These are phyloP conservation scores for Hemerocallis citrina DNA, from an alignment of 106 monocot genomes.

Conservation along the genomic window DNA sequence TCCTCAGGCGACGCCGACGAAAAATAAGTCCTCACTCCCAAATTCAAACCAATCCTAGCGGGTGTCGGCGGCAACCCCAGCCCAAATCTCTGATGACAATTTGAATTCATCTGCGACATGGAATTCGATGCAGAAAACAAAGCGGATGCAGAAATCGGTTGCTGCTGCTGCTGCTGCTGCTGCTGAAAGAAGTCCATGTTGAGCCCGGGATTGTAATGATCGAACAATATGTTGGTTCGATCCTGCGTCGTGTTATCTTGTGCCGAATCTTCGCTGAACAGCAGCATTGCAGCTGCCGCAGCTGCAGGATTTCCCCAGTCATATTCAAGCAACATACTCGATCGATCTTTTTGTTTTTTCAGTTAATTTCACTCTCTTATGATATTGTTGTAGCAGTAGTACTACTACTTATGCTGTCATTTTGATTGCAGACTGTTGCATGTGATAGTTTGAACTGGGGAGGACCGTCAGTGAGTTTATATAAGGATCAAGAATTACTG, in stretches of 20 bases:
- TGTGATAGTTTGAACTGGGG: too few species aligned
- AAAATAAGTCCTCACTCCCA: conserved; percentile 35
- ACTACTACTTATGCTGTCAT: too few species aligned
- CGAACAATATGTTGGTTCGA: not conserved
- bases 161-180: not conserved
- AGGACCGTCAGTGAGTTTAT: not conserved
- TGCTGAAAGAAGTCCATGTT: conserved; percentile 5
- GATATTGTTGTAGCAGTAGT: too few species aligned
- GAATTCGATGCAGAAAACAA: not conserved
- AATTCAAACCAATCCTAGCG: conserved; percentile 28
- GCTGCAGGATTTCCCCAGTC: conserved; percentile 28
- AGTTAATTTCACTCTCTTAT: not conserved
- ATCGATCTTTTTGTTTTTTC: not conserved
- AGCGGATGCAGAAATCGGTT: conserved; percentile 5
- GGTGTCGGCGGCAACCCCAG: conserved; percentile 4
- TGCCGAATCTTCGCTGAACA: conserved; percentile 12
- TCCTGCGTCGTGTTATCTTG: not conserved
- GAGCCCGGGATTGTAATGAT: not conserved
- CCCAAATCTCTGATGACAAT: conserved; percentile 11
- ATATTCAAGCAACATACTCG: conserved; percentile 14
- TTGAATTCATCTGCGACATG: not conserved
- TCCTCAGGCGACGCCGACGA: conserved; percentile 22
- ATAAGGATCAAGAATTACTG: not conserved
- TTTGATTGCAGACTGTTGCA: too few species aligned
- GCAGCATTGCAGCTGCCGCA: conserved; percentile 20